Conservation (phyloP, 225 moss, liverwort and hornwort genomes). For the Bryoerythrophyllum caledonicum region DNA sequence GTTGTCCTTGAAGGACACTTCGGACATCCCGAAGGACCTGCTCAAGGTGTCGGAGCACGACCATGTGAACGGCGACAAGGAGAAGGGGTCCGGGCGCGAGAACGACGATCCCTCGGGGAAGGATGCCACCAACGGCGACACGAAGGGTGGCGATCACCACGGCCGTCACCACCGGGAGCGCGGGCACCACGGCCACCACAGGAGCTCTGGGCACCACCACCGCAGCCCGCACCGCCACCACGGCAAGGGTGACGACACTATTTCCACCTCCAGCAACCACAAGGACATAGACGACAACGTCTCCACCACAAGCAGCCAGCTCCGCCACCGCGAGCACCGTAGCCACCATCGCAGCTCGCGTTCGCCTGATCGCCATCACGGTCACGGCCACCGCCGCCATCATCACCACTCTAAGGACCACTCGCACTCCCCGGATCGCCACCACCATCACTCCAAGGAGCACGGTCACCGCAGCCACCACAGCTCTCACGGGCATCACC, state of each 20-base stretch:
- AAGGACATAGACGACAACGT: conserved; percentile 39
- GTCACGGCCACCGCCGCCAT: conserved; percentile 7
- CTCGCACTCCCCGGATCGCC: conserved; percentile 20
- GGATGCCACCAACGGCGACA: conserved; percentile 35
- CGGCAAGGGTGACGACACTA: conserved; percentile 33
- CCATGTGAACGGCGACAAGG: conserved; percentile 32
- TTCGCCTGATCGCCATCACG: conserved; percentile 34
- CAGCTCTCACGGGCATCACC: neutral
- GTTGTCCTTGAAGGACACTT: conserved; percentile 33
- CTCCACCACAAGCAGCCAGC: conserved; percentile 39
- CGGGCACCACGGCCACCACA: conserved; percentile 20
- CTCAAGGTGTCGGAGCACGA: conserved; percentile 31
- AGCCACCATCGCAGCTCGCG: conserved; percentile 31
- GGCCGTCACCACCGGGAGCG: conserved; percentile 15
- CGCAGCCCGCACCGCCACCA: conserved; percentile 35
- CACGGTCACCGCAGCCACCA: neutral
- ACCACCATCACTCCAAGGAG: conserved; percentile 31
- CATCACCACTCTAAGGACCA: conserved; percentile 9
- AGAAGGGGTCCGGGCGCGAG: conserved; percentile 31
- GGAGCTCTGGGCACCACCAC: conserved; percentile 25
- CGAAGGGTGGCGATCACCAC: conserved; percentile 11
- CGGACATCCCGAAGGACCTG: conserved; percentile 40
- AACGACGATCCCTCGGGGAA: conserved; percentile 26
- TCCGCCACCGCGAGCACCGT: conserved; percentile 21
- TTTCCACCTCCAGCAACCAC: conserved; percentile 36